A percentile compares a stretch with the other conserved stretches of the same genome.
Evolutionary conservation across 2,329 filamentous ascomycete species (phyloP).

Genomic region (Cercospora sp.): DNA sequence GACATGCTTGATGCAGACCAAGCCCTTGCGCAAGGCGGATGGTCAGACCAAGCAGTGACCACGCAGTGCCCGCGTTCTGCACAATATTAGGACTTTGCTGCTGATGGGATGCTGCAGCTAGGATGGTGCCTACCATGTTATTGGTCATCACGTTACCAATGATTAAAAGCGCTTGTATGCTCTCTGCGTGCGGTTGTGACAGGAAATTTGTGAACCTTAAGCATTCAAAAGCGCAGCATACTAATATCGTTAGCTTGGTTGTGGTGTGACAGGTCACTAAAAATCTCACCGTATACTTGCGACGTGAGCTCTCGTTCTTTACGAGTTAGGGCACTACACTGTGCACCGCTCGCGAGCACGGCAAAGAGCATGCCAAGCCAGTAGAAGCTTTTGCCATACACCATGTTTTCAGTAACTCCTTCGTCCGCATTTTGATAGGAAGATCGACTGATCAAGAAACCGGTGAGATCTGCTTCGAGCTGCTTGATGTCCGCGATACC

Average conservation of each 20-base stretch:
- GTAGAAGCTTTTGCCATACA: conserved; percentile 59
- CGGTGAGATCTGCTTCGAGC: conserved; percentile 57
- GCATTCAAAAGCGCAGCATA: conserved; percentile 65
- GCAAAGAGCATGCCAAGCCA: conserved; percentile 64
- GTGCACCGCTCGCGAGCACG: conserved; percentile 62
- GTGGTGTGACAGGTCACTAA: too few relatives aligned
- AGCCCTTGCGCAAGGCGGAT: conserved; percentile 62
- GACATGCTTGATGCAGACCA: conserved; percentile 61
- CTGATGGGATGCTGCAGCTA: conserved; percentile 14
- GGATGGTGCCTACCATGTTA: conserved; percentile 34
- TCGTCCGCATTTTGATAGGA: conserved; percentile 44
- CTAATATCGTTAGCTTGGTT: neutral
- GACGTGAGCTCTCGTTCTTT: conserved; percentile 64
- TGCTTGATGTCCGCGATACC: conserved; percentile 58
- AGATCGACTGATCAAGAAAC: conserved; percentile 55
- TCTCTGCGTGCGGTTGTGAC: conserved; percentile 61
- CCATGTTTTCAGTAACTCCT: conserved; percentile 55
- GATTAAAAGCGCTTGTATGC: conserved; percentile 62
- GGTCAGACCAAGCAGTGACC: conserved; percentile 62
- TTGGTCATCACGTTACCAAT: conserved; percentile 56
- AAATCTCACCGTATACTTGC: conserved; percentile 59
- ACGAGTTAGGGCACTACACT: conserved; percentile 58
- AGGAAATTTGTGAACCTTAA: conserved; percentile 65
- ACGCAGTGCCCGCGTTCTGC: conserved; percentile 62
- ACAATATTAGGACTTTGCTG: conserved; percentile 39